Percentiles rank a stretch among this genome's conserved stretches.
Evolutionary conservation across 768 basidiomycete genomes (phyloP).

Genomic region (Austroboletus eburneus): DNA sequence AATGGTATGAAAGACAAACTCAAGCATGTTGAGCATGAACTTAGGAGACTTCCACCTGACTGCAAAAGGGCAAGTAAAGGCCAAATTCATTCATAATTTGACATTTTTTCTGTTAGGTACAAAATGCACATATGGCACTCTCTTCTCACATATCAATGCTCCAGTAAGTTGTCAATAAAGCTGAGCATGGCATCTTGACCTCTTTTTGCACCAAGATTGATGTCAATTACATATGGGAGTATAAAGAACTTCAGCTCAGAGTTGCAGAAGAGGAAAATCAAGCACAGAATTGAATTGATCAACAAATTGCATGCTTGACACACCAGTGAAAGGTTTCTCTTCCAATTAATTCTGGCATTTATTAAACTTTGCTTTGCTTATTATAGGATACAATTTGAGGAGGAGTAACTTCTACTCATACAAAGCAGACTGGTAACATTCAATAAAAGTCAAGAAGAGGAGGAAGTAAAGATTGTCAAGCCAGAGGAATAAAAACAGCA

Average conservation of each 20-base stretch:
- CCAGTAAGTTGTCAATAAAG: slow-evolving; percentile 56
- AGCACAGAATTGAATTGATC: slow-evolving; percentile 75
- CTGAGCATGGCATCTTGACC: slow-evolving; percentile 76
- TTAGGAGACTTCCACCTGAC: slow-evolving; percentile 64
- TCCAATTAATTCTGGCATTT: background rate
- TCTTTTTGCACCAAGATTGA: slow-evolving; percentile 78
- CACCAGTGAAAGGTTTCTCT: slow-evolving; percentile 79
- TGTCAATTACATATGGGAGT: slow-evolving; percentile 82
- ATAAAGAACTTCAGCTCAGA: slow-evolving; percentile 87
- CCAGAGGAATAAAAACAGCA: slow-evolving; percentile 52
- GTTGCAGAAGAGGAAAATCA: slow-evolving; percentile 86
- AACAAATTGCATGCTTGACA: slow-evolving; percentile 78
- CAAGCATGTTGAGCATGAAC: slow-evolving; percentile 70
- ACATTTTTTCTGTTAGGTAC: slow-evolving; percentile 39
- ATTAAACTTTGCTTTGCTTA: slow-evolving; percentile 2
- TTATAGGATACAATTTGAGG: slow-evolving; percentile 73
- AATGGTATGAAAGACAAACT: slow-evolving; percentile 81
- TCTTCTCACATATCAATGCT: slow-evolving; percentile 53
- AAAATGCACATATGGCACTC: slow-evolving; percentile 49
- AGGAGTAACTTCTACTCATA: slow-evolving; percentile 62
- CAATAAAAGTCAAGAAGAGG: slow-evolving; percentile 46
- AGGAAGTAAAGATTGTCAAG: slow-evolving; percentile 49
- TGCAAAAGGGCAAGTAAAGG: slow-evolving; percentile 55
- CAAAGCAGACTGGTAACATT: slow-evolving; percentile 63
- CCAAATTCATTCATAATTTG: background rate